Conservation (phyloP, 75 land plant species). For the Gnetum montanum region DNA sequence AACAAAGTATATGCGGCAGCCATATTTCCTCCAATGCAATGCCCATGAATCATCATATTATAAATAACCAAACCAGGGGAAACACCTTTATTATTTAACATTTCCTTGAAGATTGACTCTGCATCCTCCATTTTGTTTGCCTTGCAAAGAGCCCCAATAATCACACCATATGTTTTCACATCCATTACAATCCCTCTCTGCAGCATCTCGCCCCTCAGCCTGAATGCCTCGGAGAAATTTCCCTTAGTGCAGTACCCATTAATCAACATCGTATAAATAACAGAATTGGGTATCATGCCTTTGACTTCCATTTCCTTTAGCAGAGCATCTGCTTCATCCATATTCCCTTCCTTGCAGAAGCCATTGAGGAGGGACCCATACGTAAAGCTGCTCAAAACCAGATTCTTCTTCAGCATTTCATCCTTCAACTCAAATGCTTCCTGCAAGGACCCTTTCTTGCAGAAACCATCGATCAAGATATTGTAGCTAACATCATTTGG, state of each 20-base stretch:
- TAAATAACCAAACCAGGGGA: constrained; percentile 54
- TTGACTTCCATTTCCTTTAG: constrained; percentile 43
- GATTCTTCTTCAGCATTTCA: constrained; percentile 44
- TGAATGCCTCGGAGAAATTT: constrained; percentile 31
- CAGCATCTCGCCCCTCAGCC: constrained; percentile 47
- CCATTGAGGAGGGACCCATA: constrained; percentile 71
- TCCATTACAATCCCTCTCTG: constrained; percentile 40
- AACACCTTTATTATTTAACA: constrained; percentile 27
- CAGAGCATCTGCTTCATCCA: constrained; percentile 39
- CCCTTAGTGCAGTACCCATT: constrained; percentile 53
- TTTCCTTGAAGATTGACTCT: constrained; percentile 31
- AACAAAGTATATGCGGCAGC: constrained; percentile 33
- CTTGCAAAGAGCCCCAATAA: constrained; percentile 53
- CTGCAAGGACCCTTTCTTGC: constrained; percentile 44
- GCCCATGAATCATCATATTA: constrained; percentile 65
- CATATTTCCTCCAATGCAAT: constrained; percentile 33
- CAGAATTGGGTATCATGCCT: constrained; percentile 48
- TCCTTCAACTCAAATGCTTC: constrained; percentile 33
- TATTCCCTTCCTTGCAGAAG: constrained; percentile 46
- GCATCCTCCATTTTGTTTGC: constrained; percentile 51
- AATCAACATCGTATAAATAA: constrained; percentile 43
- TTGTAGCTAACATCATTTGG: constrained; percentile 73
- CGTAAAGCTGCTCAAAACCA: constrained; percentile 38
- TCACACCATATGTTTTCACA: constrained; percentile 39
- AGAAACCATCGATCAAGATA: constrained; percentile 64